phyloP scores from a whole-genome alignment of 768 basidiomycete genomes.

The Boletus subcaerulescens region DNA sequence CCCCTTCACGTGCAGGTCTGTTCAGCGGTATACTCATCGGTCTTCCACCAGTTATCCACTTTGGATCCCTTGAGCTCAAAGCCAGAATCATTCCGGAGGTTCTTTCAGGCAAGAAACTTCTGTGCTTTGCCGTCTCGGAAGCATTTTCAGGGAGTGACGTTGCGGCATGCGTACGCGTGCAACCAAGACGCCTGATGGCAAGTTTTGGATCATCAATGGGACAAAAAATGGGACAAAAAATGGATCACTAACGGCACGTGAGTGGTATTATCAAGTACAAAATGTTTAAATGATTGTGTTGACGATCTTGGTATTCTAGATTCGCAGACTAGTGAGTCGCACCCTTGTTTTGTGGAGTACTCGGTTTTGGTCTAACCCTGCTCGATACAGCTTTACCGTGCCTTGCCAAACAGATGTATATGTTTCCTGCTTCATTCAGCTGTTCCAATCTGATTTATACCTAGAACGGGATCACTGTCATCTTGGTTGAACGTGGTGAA shows the following conservation, averaged over 20 bases:
- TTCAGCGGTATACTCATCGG: slow-evolving; percentile 45
- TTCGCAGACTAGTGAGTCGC: background rate
- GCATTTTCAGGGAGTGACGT: slow-evolving; percentile 1
- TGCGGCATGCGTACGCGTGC: background rate
- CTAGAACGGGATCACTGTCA: background rate
- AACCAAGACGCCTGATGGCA: background rate
- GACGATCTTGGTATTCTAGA: background rate
- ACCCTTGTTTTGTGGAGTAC: background rate
- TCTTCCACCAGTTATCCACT: slow-evolving; percentile 72
- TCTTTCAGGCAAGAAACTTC: background rate
- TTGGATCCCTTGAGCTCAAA: slow-evolving; percentile 57
- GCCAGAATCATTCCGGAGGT: background rate
- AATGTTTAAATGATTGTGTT: background rate
- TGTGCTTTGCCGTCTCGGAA: background rate
- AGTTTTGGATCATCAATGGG: background rate
- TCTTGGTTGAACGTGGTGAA: background rate
- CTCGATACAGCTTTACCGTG: background rate
- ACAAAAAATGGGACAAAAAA: too few species aligned
- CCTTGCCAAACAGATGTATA: background rate
- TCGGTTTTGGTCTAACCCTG: background rate
- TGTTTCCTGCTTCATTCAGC: background rate
- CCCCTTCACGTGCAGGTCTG: slow-evolving; percentile 35
- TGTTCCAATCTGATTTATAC: background rate
- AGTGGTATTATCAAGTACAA: background rate
- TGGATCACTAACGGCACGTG: slow-evolving; percentile 1